A percentile compares a stretch with the other conserved stretches of the same genome.
Conservation (phyloP, 768 basidiomycete genomes). For the Calocera viscosa region DNA sequence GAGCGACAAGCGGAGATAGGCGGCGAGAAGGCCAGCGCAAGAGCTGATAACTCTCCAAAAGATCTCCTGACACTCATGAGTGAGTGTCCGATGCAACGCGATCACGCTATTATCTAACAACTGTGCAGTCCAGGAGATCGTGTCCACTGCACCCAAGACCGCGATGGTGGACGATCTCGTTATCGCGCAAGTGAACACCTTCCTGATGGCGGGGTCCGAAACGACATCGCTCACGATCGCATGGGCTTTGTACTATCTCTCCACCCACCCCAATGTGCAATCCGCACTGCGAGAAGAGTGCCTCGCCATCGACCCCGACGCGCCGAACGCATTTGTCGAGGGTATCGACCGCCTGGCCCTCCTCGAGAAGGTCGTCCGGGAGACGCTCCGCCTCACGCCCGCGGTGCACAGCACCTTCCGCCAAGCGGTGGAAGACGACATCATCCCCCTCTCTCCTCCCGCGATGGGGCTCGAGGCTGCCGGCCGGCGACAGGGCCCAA, state of each 20-base stretch:
- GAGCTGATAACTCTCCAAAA: conserved; percentile 36
- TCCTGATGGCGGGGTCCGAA: conserved; percentile 85
- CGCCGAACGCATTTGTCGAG: conserved; percentile 33
- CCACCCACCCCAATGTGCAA: conserved; percentile 55
- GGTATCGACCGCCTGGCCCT: conserved; percentile 50
- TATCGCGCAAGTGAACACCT: conserved; percentile 72
- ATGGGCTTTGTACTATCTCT: conserved; percentile 67
- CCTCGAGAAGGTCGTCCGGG: conserved; percentile 63
- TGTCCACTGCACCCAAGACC: conserved; percentile 42
- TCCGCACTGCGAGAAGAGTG: conserved; percentile 57
- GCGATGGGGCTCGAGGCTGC: neutral
- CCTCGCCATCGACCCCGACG: conserved; percentile 16
- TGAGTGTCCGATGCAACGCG: too few species aligned
- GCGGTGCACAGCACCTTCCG: conserved; percentile 74
- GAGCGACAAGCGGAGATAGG: conserved; percentile 18
- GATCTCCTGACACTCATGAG: conserved; percentile 72
- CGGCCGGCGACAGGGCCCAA: neutral
- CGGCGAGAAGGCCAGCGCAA: conserved; percentile 19
- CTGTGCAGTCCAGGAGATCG: conserved; percentile 36
- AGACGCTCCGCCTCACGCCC: conserved; percentile 64
- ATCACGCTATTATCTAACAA: neutral
- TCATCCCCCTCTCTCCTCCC: conserved; percentile 41
- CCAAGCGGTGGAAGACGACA: conserved; percentile 48
- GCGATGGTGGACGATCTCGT: conserved; percentile 81
- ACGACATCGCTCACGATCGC: conserved; percentile 72